Percentiles rank a stretch among this genome's conserved stretches.
These are phyloP conservation scores for Sporothrix dimorphospora DNA, from an alignment of 2,329 filamentous ascomycete species.

Conservation along the genomic window DNA sequence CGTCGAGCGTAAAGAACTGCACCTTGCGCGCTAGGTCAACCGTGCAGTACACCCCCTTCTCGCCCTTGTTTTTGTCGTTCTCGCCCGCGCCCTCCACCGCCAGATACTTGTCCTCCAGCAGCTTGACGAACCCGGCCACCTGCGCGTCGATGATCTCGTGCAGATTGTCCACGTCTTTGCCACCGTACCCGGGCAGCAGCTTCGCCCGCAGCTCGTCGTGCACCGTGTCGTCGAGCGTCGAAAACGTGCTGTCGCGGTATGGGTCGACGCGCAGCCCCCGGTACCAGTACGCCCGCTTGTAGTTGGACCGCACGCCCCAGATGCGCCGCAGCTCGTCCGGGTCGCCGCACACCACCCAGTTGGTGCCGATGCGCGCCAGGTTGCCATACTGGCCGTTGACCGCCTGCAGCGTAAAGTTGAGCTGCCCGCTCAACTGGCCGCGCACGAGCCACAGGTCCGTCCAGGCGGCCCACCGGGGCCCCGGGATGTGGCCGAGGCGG, in stretches of 20 bases:
- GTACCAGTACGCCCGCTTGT: slow-evolving; percentile 47
- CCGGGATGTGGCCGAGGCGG: slow-evolving; percentile 38
- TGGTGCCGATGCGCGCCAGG: slow-evolving; percentile 38
- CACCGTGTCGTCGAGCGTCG: slow-evolving; percentile 50
- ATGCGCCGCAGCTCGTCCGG: slow-evolving; percentile 39
- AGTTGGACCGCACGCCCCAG: slow-evolving; percentile 39
- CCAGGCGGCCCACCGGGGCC: slow-evolving; percentile 38
- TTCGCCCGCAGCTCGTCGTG: slow-evolving; percentile 47
- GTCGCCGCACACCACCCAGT: slow-evolving; percentile 40
- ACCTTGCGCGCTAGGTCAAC: slow-evolving; percentile 51
- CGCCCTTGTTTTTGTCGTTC: slow-evolving; percentile 47
- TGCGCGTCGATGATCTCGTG: slow-evolving; percentile 49
- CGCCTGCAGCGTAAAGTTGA: slow-evolving; percentile 36
- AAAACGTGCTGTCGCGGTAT: slow-evolving; percentile 54
- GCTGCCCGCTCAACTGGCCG: slow-evolving; percentile 36
- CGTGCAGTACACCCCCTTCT: slow-evolving; percentile 36
- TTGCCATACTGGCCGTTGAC: slow-evolving; percentile 36
- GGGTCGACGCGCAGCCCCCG: slow-evolving; percentile 55
- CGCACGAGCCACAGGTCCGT: slow-evolving; percentile 41
- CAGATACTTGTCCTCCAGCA: slow-evolving; percentile 49
- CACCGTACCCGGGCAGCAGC: slow-evolving; percentile 39
- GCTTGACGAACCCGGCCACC: slow-evolving; percentile 48
- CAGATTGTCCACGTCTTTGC: slow-evolving; percentile 40
- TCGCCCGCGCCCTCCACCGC: slow-evolving; percentile 43
- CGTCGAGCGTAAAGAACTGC: slow-evolving; percentile 59